phyloP scores from a whole-genome alignment of 192 early-diverging fungal species.

The Phlyctochytrium arcticum region DNA sequence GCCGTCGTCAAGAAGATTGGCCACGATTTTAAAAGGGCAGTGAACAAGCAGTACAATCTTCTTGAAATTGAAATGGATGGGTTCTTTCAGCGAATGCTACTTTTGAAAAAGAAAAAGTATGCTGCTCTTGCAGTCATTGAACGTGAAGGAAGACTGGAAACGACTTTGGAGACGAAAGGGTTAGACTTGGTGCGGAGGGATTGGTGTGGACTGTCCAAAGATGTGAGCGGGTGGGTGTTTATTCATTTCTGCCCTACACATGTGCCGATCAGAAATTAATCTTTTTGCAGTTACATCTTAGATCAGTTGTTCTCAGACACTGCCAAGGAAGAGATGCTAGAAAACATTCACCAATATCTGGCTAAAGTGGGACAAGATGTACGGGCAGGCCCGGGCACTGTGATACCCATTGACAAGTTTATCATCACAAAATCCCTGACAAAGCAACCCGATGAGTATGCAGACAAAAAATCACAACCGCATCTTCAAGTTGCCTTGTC shows the following conservation, averaged over 20 bases:
- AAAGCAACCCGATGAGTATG: constrained; percentile 87
- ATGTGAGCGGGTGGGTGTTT: constrained; percentile 59
- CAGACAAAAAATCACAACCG: constrained; percentile 81
- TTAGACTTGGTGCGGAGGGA: constrained; percentile 94
- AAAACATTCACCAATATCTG: constrained; percentile 77
- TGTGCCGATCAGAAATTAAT: not conserved
- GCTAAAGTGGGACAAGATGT: constrained; percentile 64
- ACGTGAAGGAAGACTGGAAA: constrained; percentile 26
- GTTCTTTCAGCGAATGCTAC: constrained; percentile 79
- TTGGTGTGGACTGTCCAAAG: constrained; percentile 93
- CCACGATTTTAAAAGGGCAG: constrained; percentile 70
- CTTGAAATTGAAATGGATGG: constrained; percentile 98
- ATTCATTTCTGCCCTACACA: constrained; percentile 2
- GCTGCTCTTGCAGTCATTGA: constrained; percentile 74
- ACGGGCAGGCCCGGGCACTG: constrained; percentile 54
- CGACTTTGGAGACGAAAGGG: constrained; percentile 80
- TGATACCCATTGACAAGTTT: constrained; percentile 77
- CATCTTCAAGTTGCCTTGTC: constrained; percentile 93
- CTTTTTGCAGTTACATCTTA: constrained; percentile 32
- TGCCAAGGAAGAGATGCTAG: constrained; percentile 69
- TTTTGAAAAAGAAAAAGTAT: constrained; percentile 99
- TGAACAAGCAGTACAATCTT: constrained; percentile 90
- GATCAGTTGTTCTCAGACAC: constrained; percentile 60
- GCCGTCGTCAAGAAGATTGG: constrained; percentile 75
- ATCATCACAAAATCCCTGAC: constrained; percentile 91